A percentile compares a stretch with the other conserved stretches of the same genome.
phyloP scores from a whole-genome alignment of 2,329 filamentous ascomycete genomes.

The Aspergillus spinulosporus region DNA sequence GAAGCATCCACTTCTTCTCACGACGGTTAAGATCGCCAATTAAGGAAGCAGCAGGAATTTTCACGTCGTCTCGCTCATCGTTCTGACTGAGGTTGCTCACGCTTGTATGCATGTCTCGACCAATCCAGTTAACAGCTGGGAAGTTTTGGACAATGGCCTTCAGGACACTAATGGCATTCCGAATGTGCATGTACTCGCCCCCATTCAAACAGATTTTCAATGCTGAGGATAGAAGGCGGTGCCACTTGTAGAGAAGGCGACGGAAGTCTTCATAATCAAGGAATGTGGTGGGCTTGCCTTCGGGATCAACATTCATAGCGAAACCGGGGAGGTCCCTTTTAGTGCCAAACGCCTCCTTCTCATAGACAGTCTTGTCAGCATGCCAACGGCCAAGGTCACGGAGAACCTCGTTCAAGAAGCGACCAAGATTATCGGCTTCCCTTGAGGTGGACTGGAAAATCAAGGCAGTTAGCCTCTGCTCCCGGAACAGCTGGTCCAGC shows the following conservation, averaged over 20 bases:
- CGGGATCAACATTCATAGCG: slow-evolving; percentile 68
- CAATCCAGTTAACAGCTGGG: slow-evolving; percentile 88
- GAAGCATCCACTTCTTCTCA: slow-evolving; percentile 52
- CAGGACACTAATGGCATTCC: slow-evolving; percentile 88
- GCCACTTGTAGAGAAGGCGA: slow-evolving; percentile 84
- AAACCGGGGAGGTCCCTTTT: slow-evolving; percentile 74
- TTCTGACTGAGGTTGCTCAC: slow-evolving; percentile 47
- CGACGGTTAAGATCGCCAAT: slow-evolving; percentile 51
- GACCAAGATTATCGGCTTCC: slow-evolving; percentile 89
- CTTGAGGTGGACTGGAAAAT: slow-evolving; percentile 88
- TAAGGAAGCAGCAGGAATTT: slow-evolving; percentile 51
- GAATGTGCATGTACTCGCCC: slow-evolving; percentile 94
- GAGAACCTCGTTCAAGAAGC: slow-evolving; percentile 80
- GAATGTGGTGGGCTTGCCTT: slow-evolving; percentile 69
- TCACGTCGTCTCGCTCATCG: slow-evolving; percentile 51
- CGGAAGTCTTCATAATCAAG: slow-evolving; percentile 85
- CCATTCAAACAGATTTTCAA: slow-evolving; percentile 79
- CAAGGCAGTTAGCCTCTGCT: slow-evolving; percentile 75
- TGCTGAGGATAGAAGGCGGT: slow-evolving; percentile 75
- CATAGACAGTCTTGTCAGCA: slow-evolving; percentile 70
- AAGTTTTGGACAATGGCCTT: slow-evolving; percentile 79
- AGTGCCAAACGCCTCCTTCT: slow-evolving; percentile 74
- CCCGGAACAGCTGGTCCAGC: slow-evolving; percentile 79
- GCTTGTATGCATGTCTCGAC: slow-evolving; percentile 48
- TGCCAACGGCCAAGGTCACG: slow-evolving; percentile 84